Conservation (phyloP, 805 yeast species). For the Blastobotrys muscicola region DNA sequence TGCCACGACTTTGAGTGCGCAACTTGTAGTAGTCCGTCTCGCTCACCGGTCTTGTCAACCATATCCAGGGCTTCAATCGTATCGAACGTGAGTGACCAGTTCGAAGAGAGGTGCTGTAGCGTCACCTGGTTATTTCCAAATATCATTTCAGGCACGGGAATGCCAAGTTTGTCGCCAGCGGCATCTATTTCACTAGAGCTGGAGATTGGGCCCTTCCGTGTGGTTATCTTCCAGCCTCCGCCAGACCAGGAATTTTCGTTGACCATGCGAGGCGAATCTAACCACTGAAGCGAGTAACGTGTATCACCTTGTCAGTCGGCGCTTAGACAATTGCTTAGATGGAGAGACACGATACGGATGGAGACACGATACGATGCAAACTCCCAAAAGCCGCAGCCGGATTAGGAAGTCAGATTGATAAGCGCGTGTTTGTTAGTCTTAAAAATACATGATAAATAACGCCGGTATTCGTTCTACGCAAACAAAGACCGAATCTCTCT, state of each 20-base stretch:
- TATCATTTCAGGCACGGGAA: constrained; percentile 96
- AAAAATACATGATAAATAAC: background rate
- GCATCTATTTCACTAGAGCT: constrained; percentile 64
- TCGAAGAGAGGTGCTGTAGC: constrained; percentile 34
- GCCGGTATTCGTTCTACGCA: background rate
- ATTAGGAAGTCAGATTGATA: background rate
- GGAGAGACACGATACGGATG: too few relatives aligned
- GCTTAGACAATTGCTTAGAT: background rate
- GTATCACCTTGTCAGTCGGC: background rate
- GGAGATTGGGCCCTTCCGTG: constrained; percentile 68
- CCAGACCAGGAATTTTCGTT: constrained; percentile 26
- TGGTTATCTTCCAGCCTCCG: constrained; percentile 66
- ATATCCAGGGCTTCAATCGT: constrained; percentile 64
- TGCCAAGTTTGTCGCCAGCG: constrained; percentile 48
- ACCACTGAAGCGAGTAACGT: too few relatives aligned
- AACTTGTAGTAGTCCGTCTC: constrained; percentile 49
- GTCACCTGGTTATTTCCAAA: constrained; percentile 74
- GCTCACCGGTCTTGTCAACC: constrained; percentile 45
- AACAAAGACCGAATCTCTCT: background rate
- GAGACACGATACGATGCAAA: background rate
- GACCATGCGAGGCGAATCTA: too few relatives aligned
- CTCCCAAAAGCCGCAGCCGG: background rate
- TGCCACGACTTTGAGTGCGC: constrained; percentile 86
- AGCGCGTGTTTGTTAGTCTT: background rate
- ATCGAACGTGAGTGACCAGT: constrained; percentile 52